These are phyloP conservation scores for Rhododendron henanense DNA, from an alignment of 148 eudicot species.

Conservation along the genomic window DNA sequence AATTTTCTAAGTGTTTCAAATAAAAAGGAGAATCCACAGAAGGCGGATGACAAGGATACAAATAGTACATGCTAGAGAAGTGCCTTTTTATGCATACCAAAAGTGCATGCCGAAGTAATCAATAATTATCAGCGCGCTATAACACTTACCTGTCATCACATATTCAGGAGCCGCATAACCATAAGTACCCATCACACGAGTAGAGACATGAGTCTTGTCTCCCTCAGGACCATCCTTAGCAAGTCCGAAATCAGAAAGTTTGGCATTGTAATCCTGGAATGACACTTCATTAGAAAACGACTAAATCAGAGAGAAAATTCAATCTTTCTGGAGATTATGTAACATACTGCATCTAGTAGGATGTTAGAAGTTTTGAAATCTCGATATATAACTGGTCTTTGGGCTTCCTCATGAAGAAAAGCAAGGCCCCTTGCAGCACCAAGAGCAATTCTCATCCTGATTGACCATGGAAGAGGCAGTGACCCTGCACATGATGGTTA, in stretches of 20 bases:
- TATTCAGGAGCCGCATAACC: conserved; percentile 93
- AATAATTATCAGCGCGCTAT: neutral
- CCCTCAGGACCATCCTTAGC: conserved; percentile 98
- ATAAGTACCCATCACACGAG: conserved; percentile 97
- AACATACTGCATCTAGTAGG: conserved; percentile 84
- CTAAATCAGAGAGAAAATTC: neutral
- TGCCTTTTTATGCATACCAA: conserved; percentile 1
- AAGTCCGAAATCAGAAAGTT: conserved; percentile 93
- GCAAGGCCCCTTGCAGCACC: conserved; percentile 95
- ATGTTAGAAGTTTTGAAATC: conserved; percentile 98
- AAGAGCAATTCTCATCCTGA: conserved; percentile 88
- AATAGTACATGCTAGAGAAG: neutral
- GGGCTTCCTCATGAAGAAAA: conserved; percentile 96
- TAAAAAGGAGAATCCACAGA: neutral
- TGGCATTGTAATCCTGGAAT: conserved; percentile 84
- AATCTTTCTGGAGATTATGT: neutral
- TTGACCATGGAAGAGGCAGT: conserved; percentile 91
- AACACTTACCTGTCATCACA: conserved; percentile 49
- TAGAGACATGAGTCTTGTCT: conserved; percentile 94
- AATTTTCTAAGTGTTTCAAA: neutral
- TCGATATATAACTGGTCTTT: conserved; percentile 90
- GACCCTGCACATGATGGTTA: conserved; percentile 51
- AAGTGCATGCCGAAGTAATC: neutral
- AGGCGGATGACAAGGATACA: neutral
- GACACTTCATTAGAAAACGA: conserved; percentile 22